Evolutionary conservation across 2,329 filamentous ascomycete species (phyloP).

Genomic region (Fusarium camptoceras): DNA sequence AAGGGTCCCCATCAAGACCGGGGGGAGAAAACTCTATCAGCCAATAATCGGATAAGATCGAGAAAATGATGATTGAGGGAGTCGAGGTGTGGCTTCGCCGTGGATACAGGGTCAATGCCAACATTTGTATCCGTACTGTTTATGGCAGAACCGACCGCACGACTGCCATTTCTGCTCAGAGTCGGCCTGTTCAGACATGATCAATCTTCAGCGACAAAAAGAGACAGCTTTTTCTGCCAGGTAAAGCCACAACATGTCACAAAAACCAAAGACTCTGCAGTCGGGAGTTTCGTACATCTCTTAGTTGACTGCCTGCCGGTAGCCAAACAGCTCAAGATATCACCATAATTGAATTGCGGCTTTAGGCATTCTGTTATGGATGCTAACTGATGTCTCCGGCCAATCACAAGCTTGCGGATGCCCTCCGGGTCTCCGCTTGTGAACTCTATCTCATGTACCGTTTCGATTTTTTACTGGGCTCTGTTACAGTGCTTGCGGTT

Average conservation of each 20-base stretch:
- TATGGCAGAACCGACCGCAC: slow-evolving; percentile 14
- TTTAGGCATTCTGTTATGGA: slow-evolving; percentile 6
- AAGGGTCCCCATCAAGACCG: slow-evolving; percentile 49
- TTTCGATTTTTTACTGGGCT: slow-evolving; percentile 7
- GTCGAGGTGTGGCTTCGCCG: slow-evolving; percentile 14
- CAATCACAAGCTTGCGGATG: slow-evolving; percentile 28
- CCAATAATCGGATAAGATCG: slow-evolving; percentile 56
- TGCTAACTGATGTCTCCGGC: not conserved
- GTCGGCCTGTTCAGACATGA: slow-evolving; percentile 6
- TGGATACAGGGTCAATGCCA: slow-evolving; percentile 21
- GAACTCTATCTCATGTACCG: slow-evolving; percentile 32
- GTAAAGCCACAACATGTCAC: not conserved
- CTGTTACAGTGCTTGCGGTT: slow-evolving; percentile 7
- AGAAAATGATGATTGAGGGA: slow-evolving; percentile 34
- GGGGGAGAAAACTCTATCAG: slow-evolving; percentile 38
- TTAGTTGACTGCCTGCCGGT: not conserved
- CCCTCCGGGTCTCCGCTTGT: slow-evolving; percentile 18
- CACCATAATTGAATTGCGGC: slow-evolving; percentile 22
- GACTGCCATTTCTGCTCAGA: not conserved
- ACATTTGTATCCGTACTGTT: slow-evolving; percentile 13
- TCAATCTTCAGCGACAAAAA: not conserved
- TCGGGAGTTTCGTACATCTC: not conserved
- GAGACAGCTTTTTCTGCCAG: not conserved
- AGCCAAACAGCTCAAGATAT: not conserved
- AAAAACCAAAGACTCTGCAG: not conserved